Base-by-base conservation (phyloP, 2,329 filamentous ascomycete genomes). In the Pyrenophora graminea region DNA sequence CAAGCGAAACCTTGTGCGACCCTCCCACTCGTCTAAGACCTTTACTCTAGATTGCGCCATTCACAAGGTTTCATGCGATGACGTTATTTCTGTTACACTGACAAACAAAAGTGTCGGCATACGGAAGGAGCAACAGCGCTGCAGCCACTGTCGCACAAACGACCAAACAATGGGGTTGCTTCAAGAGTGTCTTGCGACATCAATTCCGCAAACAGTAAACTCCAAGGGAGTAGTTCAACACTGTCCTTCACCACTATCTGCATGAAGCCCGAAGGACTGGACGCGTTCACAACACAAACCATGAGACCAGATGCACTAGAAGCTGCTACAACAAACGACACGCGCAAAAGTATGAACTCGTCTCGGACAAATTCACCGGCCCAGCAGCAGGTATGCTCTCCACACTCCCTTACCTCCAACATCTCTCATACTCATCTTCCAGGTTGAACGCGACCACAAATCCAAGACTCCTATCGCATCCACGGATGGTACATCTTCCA, bases 211-310 rank as follows among this genome's bases (percentile, higher is more conserved):
- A 25, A 25, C 23, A 25, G 23, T 6, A 25, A 25, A 9, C 6
- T 25, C 8, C 23, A 25, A 7, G 23, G 8, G 23, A 25, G 6
- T 25, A 8, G 23, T 7, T 9, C 17, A 23, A 25, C 38, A 17
- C 12, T 34, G 15, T 1, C 7, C 17, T 31, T 31, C 9, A 21
- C 18, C 2, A 25, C 9, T 15, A 7, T 2, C 4, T 25, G 3
- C n/a, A 65, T 63, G 56, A 62, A 52, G 41, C 39, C 54, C 2
- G 53, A 62, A 53, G 56, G 58, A 33, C 45, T 59, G 9, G 53
- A 62, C 44, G 55, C 59, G 3, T 50, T 64, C 23, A 46, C 56
- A n/a, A 57, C 49, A 7, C 49, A 53, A 34, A 65, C 54, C 4
- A 62, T 54, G 40, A 61, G 56, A 17, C 56, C 56, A 18, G 50